phyloP scores from a whole-genome alignment of 2,329 filamentous ascomycete species.

The Colletotrichum sp. region DNA sequence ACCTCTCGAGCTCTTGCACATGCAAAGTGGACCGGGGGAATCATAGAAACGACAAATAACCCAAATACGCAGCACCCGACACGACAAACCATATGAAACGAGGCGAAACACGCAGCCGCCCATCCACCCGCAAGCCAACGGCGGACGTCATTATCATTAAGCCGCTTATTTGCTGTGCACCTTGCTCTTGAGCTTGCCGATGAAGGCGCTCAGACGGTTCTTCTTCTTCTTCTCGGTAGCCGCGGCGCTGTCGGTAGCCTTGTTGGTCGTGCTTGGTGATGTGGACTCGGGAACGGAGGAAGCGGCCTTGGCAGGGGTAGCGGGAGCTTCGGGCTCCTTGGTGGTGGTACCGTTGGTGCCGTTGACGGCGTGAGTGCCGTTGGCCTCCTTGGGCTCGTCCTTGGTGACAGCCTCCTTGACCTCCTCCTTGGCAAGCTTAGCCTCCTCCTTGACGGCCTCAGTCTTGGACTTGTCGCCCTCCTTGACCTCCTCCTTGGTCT shows the following conservation, averaged over 20 bases:
- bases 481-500: constrained; percentile 17
- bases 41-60: constrained; percentile 26
- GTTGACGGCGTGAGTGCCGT: constrained; percentile 21
- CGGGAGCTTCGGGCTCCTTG: constrained; percentile 19
- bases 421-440: constrained; percentile 22
- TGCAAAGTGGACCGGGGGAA: constrained; percentile 26
- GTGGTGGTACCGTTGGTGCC: constrained; percentile 7
- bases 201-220: constrained; percentile 67
- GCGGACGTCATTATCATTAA: constrained; percentile 8
- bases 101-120: constrained; percentile 32
- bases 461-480: constrained; percentile 21
- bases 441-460: constrained; percentile 23
- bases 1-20: constrained; percentile 24
- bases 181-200: constrained; percentile 61
- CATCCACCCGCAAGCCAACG: constrained; percentile 32
- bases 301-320: constrained; percentile 20
- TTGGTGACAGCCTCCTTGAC: constrained; percentile 14
- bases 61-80: constrained; percentile 31
- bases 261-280: constrained; percentile 28
- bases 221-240: constrained; percentile 68
- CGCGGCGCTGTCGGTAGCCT: constrained; percentile 28
- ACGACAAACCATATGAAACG: constrained; percentile 41
- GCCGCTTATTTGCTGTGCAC: constrained; percentile 31
- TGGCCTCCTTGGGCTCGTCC: constrained; percentile 12
- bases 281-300: constrained; percentile 18